Evolutionary conservation across 345 rosid species (phyloP).

Genomic region (Clausena lansium): DNA sequence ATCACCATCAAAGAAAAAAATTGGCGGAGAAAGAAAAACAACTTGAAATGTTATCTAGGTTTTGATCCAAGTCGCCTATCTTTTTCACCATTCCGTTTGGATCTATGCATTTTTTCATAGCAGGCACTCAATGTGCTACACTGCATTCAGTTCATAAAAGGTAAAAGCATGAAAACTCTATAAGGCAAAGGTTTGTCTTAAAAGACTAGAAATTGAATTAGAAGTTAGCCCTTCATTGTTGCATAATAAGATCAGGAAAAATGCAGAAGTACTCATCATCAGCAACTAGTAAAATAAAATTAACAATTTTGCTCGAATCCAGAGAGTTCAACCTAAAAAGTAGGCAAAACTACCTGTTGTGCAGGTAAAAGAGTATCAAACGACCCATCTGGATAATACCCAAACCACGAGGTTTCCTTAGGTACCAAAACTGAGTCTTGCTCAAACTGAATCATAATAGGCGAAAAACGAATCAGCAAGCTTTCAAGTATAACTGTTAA

Average conservation of each 20-base stretch:
- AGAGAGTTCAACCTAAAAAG: not conserved
- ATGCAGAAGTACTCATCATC: not conserved
- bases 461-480: conserved; percentile 2
- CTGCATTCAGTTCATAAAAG: not conserved
- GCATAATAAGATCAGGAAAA: not conserved
- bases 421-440: conserved; percentile 74
- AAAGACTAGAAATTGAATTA: not conserved
- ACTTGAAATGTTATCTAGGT: not conserved
- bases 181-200: not conserved
- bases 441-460: conserved; percentile 55
- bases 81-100: not conserved
- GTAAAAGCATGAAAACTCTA: not conserved
- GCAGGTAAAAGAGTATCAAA: conserved; percentile 53
- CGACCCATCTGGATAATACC: conserved; percentile 74
- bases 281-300: not conserved
- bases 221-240: not conserved
- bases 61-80: not conserved
- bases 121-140: not conserved
- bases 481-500: not conserved
- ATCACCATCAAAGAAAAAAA: too few species aligned
- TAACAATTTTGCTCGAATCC: not conserved
- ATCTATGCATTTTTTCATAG: not conserved
- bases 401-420: conserved; percentile 82
- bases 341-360: conserved; percentile 44
- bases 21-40: not conserved